A percentile compares a stretch with the other conserved stretches of the same genome.
Conservation (phyloP, 306 rosid species). For the Pterocarpus macrocarpus region DNA sequence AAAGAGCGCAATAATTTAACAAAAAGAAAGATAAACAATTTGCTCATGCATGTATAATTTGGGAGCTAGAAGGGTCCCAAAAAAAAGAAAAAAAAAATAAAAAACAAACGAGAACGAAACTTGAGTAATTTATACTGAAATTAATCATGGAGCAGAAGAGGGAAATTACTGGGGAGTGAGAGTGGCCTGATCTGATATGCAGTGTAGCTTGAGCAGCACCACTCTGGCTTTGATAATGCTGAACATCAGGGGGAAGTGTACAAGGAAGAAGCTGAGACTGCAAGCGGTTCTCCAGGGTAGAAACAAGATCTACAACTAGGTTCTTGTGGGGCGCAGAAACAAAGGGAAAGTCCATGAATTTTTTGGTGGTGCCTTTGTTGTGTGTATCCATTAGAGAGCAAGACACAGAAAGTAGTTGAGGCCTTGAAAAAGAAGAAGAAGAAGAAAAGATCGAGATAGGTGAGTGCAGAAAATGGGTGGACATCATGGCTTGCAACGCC, state of each 20-base stretch:
- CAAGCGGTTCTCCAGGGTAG: conserved; percentile 66
- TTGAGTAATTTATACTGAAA: not conserved
- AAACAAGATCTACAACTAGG: conserved; percentile 72
- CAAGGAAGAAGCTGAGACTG: conserved; percentile 77
- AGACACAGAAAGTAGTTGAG: conserved; percentile 40
- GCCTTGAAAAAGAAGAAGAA: conserved; percentile 36
- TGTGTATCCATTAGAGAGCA: conserved; percentile 56
- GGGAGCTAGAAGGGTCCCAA: too few relatives aligned
- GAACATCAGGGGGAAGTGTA: conserved; percentile 70
- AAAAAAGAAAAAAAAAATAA: too few relatives aligned
- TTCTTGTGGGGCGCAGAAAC: conserved; percentile 70
- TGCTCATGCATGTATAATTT: too few relatives aligned
- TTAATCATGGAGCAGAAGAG: not conserved
- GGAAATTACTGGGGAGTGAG: conserved; percentile 60
- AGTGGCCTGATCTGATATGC: conserved; percentile 65
- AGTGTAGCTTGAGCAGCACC: conserved; percentile 64
- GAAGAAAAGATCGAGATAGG: conserved; percentile 38
- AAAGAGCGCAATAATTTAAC: too few relatives aligned
- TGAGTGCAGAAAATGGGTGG: too few relatives aligned
- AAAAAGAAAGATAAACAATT: too few relatives aligned
- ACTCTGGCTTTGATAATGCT: conserved; percentile 54
- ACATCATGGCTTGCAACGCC: too few relatives aligned
- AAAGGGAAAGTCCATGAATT: conserved; percentile 73
- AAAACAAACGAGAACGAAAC: not conserved
- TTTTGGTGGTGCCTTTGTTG: conserved; percentile 35